Evolutionary conservation across 768 basidiomycete species (phyloP).

Genomic region (Termitomyces sp.): DNA sequence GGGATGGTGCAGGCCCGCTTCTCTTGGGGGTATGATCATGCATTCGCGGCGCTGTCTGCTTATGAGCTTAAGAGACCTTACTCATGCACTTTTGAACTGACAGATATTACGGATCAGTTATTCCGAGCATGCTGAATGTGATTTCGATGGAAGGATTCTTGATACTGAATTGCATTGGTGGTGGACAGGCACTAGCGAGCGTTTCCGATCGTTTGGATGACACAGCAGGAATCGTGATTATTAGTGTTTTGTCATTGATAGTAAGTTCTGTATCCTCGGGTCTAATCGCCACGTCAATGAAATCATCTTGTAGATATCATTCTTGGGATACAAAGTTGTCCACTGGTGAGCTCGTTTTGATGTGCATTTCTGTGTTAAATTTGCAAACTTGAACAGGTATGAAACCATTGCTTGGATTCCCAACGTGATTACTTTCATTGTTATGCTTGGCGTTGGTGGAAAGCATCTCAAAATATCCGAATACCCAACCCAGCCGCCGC

Average conservation of each 20-base stretch:
- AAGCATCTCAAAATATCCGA: slow-evolving; percentile 31
- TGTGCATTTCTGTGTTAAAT: neutral
- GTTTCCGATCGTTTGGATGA: slow-evolving; percentile 37
- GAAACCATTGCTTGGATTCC: slow-evolving; percentile 70
- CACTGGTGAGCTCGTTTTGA: slow-evolving; percentile 39
- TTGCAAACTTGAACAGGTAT: slow-evolving; percentile 20
- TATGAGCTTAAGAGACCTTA: neutral
- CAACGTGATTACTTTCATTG: slow-evolving; percentile 53
- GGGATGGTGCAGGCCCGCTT: slow-evolving; percentile 68
- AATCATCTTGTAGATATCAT: slow-evolving; percentile 34
- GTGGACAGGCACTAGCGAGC: slow-evolving; percentile 60
- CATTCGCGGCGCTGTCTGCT: slow-evolving; percentile 2
- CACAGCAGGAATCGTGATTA: slow-evolving; percentile 35
- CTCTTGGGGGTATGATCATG: slow-evolving; percentile 23
- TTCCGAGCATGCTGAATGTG: slow-evolving; percentile 53
- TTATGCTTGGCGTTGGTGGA: slow-evolving; percentile 60
- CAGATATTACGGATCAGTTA: slow-evolving; percentile 52
- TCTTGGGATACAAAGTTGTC: slow-evolving; percentile 61
- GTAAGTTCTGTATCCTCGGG: slow-evolving; percentile 18
- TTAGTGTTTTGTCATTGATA: slow-evolving; percentile 30
- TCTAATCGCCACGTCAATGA: neutral
- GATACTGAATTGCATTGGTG: slow-evolving; percentile 63
- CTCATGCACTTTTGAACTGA: neutral
- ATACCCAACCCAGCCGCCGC: slow-evolving; percentile 17
- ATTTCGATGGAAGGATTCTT: slow-evolving; percentile 59